phyloP scores from a whole-genome alignment of 495 filamentous ascomycete genomes.

The Aspergillus saccharolyticus region DNA sequence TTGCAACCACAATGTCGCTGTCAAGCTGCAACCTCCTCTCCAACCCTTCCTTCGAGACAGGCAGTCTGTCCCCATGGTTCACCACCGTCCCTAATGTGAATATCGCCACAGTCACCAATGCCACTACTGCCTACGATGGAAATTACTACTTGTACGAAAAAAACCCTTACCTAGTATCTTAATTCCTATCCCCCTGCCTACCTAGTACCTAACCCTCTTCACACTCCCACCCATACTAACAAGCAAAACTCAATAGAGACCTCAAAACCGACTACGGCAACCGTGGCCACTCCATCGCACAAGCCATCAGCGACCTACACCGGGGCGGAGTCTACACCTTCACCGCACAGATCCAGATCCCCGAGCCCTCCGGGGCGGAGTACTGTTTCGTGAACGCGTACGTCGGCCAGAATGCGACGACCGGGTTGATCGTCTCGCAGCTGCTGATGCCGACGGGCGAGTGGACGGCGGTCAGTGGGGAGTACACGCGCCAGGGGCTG shows the following conservation, averaged over 20 bases:
- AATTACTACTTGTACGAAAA: slow-evolving; percentile 21
- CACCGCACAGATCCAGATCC: slow-evolving; percentile 13
- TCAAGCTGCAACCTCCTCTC: slow-evolving; percentile 22
- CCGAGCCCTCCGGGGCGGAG: slow-evolving; percentile 6
- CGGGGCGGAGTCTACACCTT: slow-evolving; percentile 16
- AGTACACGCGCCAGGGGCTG: slow-evolving; percentile 9
- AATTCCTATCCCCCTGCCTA: not conserved
- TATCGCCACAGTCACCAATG: slow-evolving; percentile 20
- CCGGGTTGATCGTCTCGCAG: slow-evolving; percentile 11
- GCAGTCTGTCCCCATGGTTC: slow-evolving; percentile 20
- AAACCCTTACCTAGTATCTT: too few relatives aligned
- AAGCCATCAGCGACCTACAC: slow-evolving; percentile 13
- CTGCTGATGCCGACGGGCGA: slow-evolving; percentile 11
- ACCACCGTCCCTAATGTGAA: slow-evolving; percentile 20
- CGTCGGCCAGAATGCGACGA: slow-evolving; percentile 16
- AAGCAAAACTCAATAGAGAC: slow-evolving; percentile 5
- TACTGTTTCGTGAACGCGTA: slow-evolving; percentile 22
- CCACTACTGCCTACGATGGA: slow-evolving; percentile 17
- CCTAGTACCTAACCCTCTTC: not conserved
- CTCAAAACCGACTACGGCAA: slow-evolving; percentile 23
- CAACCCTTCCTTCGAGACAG: slow-evolving; percentile 27
- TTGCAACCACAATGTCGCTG: slow-evolving; percentile 16
- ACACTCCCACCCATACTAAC: not conserved
- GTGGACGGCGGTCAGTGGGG: slow-evolving; percentile 20
- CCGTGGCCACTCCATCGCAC: slow-evolving; percentile 21